Evolutionary conservation across 805 yeast genomes (phyloP), one percentile per base, ranked within the genome.

Genomic region (Grigorovia transvaalensis): DNA sequence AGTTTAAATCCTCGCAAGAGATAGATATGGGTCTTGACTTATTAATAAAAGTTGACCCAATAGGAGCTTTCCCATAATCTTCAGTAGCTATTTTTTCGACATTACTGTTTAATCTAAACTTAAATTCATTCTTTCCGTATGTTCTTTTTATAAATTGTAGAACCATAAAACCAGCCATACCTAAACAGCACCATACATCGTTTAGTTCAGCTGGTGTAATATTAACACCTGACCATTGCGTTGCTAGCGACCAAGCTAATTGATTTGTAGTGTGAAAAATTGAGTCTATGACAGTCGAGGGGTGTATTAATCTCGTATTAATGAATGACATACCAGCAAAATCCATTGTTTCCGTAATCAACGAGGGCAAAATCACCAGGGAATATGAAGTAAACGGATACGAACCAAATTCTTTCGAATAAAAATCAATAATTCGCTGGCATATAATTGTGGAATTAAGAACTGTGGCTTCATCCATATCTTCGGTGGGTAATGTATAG

Each of bases 181-280:
- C 99, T 30, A 85, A 69, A 1, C 90, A 84, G 56, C 91, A 79
- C 99, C 99, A 93, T 7, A 87, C 57, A 65, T 93, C 96, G 58
- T 85, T 80, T 63, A 82, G 77, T 0, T 82, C 76, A 50, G 76
- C 77, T 0, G 98, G 96, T 2, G 88, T 83, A 18, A 93, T 88
- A 64, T 87, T 88, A 40, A 93, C 83, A 17, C 97, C 96, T 0
- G 95, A 79, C 95, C 97, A 93, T 65, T 93, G 99, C 4, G 80
- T 77, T 0, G 98, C 85, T 19, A 93, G 67, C 0, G 87, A 82
- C 51, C 80, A 78, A 0, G 91, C 75, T 2, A 93, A 65, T 0
- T 72, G 64, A 54, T 86, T 88, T 0, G 96, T 86, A 2, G 80
- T 76, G 0, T 78, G 61, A 58, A 85, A 82, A 51, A 88, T 73